Percentiles rank a stretch among this genome's conserved stretches.
phyloP scores from a whole-genome alignment of 139 green algal genomes.

The Raphidocelis subcapitata region DNA sequence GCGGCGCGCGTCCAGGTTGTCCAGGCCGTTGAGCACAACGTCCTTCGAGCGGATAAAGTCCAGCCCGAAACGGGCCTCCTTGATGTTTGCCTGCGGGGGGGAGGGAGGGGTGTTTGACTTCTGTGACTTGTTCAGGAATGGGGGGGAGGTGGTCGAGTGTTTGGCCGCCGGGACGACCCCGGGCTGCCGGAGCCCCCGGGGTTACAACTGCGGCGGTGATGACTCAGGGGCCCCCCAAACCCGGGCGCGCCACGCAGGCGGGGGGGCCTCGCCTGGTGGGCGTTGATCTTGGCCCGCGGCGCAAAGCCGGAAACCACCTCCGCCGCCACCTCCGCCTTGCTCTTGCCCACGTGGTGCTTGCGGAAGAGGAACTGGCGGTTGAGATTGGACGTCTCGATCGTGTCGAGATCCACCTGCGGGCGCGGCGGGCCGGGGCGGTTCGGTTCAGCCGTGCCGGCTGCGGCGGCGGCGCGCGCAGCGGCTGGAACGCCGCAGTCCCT shows the following conservation, averaged over 20 bases:
- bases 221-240: no score
- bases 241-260: no score
- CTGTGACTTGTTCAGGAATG: conserved; percentile 58
- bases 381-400: conserved; percentile 98
- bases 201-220: no score
- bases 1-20: conserved; percentile 93
- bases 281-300: conserved; percentile 57
- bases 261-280: conserved; percentile 59
- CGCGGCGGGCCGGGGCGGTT: no score
- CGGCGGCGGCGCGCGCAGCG: neutral
- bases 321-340: conserved; percentile 89
- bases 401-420: conserved; percentile 96
- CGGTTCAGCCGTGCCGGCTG: no score
- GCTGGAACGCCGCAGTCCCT: neutral
- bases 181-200: no score
- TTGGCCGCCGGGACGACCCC: no score
- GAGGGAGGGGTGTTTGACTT: conserved; percentile 75
- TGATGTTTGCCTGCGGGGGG: conserved; percentile 66
- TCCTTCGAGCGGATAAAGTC: conserved; percentile 92
- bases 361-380: conserved; percentile 99
- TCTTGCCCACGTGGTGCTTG: conserved; percentile 89
- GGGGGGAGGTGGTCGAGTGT: no score
- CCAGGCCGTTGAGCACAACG: conserved; percentile 96
- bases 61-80: conserved; percentile 75
- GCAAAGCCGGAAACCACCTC: conserved; percentile 62